These are phyloP conservation scores for Talaromyces atroroseus DNA, from an alignment of 2,329 filamentous ascomycete species.

Conservation along the genomic window DNA sequence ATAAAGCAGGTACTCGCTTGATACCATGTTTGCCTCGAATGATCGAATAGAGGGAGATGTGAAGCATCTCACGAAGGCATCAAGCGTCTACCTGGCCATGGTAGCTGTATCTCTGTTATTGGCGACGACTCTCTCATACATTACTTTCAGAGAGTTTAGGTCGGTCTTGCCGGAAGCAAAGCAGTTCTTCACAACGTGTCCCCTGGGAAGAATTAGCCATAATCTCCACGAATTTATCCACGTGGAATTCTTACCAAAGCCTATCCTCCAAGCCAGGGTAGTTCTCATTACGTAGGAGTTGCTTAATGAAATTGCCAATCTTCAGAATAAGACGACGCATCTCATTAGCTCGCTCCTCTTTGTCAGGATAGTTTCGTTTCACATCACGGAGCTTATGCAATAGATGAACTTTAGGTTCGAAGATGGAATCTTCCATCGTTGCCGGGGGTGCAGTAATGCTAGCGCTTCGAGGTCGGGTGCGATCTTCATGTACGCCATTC, in stretches of 20 bases:
- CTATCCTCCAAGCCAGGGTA: slow-evolving; percentile 38
- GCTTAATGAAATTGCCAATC: slow-evolving; percentile 44
- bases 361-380: slow-evolving; percentile 43
- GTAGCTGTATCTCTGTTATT: slow-evolving; percentile 19
- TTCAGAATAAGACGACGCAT: slow-evolving; percentile 39
- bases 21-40: background rate
- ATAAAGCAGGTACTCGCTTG: background rate
- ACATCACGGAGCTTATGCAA: slow-evolving; percentile 40
- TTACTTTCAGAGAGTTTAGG: slow-evolving; percentile 31
- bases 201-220: slow-evolving; percentile 31
- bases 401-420: slow-evolving; percentile 42
- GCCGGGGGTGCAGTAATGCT: slow-evolving; percentile 31
- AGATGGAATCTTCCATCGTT: slow-evolving; percentile 40
- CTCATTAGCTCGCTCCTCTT: slow-evolving; percentile 38
- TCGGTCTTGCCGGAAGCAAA: slow-evolving; percentile 43
- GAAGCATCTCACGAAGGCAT: background rate
- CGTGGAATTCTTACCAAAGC: slow-evolving; percentile 36
- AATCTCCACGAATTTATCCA: background rate
- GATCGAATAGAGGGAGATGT: background rate
- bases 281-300: slow-evolving; percentile 32
- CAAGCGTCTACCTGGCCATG: slow-evolving; percentile 10
- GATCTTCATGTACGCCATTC: slow-evolving; percentile 31
- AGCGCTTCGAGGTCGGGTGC: slow-evolving; percentile 31
- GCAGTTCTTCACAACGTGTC: slow-evolving; percentile 40
- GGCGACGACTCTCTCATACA: slow-evolving; percentile 35